Conservation (phyloP, 768 basidiomycete species). For the Pulveroboletus sp. region DNA sequence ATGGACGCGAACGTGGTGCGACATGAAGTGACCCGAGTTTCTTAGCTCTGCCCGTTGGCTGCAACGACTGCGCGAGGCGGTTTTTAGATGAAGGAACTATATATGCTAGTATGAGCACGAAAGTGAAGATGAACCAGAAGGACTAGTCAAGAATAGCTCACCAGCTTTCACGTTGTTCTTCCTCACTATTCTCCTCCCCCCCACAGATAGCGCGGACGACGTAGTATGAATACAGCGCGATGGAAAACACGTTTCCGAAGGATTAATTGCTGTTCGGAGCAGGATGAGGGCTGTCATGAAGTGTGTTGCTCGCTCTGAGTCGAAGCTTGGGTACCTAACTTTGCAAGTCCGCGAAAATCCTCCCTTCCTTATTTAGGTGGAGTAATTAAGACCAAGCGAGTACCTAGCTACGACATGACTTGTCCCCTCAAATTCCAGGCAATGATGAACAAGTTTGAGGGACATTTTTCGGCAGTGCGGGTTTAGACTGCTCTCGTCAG, state of each 20-base stretch:
- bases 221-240: constrained; percentile 10
- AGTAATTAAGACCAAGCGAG: too few relatives aligned
- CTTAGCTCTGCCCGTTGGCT: constrained; percentile 26
- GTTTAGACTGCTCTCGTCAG: background rate
- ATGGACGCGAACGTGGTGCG: constrained; percentile 15
- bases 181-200: constrained; percentile 11
- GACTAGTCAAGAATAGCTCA: constrained; percentile 5
- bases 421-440: background rate
- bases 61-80: constrained; percentile 27
- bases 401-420: too few relatives aligned
- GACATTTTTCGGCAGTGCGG: background rate
- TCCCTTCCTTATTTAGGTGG: constrained; percentile 11
- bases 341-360: constrained; percentile 11
- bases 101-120: background rate
- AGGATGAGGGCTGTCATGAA: constrained; percentile 5
- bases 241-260: background rate
- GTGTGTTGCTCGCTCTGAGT: too few relatives aligned
- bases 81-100: constrained; percentile 23
- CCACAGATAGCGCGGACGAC: constrained; percentile 4
- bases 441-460: background rate
- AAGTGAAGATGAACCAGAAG: too few relatives aligned
- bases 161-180: constrained; percentile 12
- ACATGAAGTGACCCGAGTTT: constrained; percentile 26
- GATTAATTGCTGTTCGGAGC: constrained; percentile 3
- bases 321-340: too few relatives aligned